phyloP scores from a whole-genome alignment of 2,329 filamentous ascomycete genomes.

The Penicillium sp. region DNA sequence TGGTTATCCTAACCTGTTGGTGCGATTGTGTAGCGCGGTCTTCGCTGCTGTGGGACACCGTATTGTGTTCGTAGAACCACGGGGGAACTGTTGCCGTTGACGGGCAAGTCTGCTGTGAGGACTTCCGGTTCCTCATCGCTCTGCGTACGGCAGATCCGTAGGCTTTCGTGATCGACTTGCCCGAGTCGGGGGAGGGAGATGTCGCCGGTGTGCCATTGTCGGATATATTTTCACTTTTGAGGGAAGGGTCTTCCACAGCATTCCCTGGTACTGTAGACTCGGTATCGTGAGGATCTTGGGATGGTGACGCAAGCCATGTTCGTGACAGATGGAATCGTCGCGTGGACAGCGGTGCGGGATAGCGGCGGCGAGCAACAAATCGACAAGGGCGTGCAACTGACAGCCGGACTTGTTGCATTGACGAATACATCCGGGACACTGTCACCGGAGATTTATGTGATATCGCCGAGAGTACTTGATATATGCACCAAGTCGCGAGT shows the following conservation, averaged over 20 bases:
- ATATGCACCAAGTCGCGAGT: constrained; percentile 8
- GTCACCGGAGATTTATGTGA: constrained; percentile 21
- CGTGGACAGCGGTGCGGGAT: constrained; percentile 21
- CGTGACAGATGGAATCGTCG: constrained; percentile 31
- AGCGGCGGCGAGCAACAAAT: constrained; percentile 31
- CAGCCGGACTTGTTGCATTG: constrained; percentile 34
- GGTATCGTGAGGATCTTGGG: constrained; percentile 24
- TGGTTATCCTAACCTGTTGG: constrained; percentile 24
- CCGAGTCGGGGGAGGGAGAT: constrained; percentile 11
- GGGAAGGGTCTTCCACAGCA: constrained; percentile 13
- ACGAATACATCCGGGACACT: constrained; percentile 29
- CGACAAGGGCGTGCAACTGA: constrained; percentile 31
- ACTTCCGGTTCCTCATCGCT: constrained; percentile 31
- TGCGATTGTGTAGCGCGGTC: constrained; percentile 8
- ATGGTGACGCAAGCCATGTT: constrained; percentile 22
- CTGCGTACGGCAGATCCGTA: constrained; percentile 36
- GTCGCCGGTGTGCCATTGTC: constrained; percentile 10
- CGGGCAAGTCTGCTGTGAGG: constrained; percentile 15
- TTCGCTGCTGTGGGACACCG: constrained; percentile 19
- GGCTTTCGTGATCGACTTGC: constrained; percentile 23
- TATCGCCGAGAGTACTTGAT: constrained; percentile 8
- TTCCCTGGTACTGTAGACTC: constrained; percentile 18
- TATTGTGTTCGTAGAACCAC: constrained; percentile 35
- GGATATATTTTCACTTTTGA: background rate
- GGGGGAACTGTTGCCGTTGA: constrained; percentile 25